phyloP scores from a whole-genome alignment of 257 asterid species.

The Primulina huaijiensis region DNA sequence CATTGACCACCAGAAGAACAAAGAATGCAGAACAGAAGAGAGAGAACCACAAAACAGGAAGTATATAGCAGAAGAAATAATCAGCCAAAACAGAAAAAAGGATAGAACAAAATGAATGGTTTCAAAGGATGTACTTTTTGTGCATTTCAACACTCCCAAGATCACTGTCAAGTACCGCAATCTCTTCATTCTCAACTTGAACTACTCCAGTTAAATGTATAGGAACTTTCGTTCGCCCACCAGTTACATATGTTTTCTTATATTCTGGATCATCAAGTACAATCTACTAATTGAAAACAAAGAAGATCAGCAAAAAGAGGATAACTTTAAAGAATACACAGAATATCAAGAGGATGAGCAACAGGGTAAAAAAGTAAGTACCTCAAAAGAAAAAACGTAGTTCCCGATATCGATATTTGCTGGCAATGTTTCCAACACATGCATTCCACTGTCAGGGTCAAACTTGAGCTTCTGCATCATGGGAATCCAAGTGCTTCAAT shows the following conservation, averaged over 20 bases:
- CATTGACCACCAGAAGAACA: background rate
- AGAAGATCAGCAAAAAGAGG: constrained; percentile 21
- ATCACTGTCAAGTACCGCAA: constrained; percentile 79
- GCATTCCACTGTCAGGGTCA: constrained; percentile 55
- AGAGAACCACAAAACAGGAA: background rate
- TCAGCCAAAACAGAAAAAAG: constrained; percentile 9
- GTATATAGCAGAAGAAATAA: constrained; percentile 1
- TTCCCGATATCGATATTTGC: constrained; percentile 63
- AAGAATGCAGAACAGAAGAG: background rate
- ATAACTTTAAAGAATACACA: constrained; percentile 1
- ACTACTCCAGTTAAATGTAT: constrained; percentile 71
- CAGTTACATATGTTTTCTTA: constrained; percentile 72
- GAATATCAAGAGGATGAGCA: constrained; percentile 17
- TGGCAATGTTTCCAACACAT: constrained; percentile 72
- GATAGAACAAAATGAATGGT: constrained; percentile 17
- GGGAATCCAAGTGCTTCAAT: constrained; percentile 24
- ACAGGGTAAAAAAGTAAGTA: constrained; percentile 29
- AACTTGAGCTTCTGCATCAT: constrained; percentile 70
- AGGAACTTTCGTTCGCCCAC: constrained; percentile 78
- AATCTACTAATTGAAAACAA: constrained; percentile 43
- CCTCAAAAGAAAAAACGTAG: constrained; percentile 81
- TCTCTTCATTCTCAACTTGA: constrained; percentile 58
- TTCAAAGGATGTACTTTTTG: constrained; percentile 56
- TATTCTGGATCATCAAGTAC: constrained; percentile 67
- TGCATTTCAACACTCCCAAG: constrained; percentile 65